Conservation (phyloP, 176 grass and related monocot genomes). For the Pontederia paniculata region DNA sequence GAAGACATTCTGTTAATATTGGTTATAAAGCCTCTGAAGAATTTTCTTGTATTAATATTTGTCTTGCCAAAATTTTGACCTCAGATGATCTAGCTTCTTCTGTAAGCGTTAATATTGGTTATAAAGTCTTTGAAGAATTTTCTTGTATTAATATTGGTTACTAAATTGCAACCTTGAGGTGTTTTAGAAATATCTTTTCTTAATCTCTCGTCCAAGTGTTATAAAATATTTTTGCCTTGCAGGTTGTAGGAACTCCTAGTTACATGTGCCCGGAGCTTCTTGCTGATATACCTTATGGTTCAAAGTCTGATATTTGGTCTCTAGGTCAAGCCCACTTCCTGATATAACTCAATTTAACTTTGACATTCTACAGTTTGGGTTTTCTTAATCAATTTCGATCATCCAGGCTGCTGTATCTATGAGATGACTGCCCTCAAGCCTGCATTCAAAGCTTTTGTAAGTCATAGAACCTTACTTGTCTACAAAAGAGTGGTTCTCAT, state of each 20-base stretch:
- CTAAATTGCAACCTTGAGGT: background rate
- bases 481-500: too few species aligned
- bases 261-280: conserved; percentile 99
- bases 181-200: background rate
- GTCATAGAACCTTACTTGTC: background rate
- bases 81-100: too few species aligned
- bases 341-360: background rate
- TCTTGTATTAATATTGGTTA: too few species aligned
- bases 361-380: background rate
- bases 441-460: conserved; percentile 12
- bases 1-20: conserved; percentile 5
- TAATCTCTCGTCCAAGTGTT: too few species aligned
- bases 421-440: conserved; percentile 12
- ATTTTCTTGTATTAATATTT: too few species aligned
- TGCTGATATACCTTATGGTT: conserved; percentile 95
- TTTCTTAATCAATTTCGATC: background rate
- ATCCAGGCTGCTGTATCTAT: conserved; percentile 12
- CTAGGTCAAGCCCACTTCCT: conserved; percentile 39
- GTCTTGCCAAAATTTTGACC: too few species aligned
- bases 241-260: conserved; percentile 97
- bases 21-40: background rate
- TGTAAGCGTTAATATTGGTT: too few species aligned
- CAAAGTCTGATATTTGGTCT: conserved; percentile 98
- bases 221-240: conserved; percentile 13
- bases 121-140: too few species aligned